Percentiles rank a stretch among this genome's conserved stretches.
Evolutionary conservation across 257 asterid species (phyloP).

Genomic region (Paulownia fortunei): DNA sequence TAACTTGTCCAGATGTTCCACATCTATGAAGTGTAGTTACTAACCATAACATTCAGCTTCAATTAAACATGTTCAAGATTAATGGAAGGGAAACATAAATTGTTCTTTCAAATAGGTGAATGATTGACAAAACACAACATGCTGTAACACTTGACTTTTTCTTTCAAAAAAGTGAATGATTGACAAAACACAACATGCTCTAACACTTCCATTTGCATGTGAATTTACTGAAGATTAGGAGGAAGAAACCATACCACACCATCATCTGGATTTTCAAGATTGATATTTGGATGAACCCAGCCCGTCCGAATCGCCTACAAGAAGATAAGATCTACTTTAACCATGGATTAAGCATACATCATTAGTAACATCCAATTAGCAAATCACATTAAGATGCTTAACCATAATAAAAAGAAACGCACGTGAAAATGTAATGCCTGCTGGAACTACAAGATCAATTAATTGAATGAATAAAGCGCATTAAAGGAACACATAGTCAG

Average conservation of each 20-base stretch:
- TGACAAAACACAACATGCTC: neutral
- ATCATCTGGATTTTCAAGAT: constrained; percentile 89
- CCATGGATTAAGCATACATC: constrained; percentile 9
- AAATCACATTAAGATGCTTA: constrained; percentile 17
- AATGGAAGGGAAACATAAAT: no score
- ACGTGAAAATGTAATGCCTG: neutral
- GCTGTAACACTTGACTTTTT: neutral
- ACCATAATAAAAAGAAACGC: neutral
- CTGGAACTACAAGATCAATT: constrained; percentile 6
- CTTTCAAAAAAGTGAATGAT: neutral
- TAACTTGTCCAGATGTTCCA: constrained; percentile 2
- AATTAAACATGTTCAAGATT: neutral
- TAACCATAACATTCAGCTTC: constrained; percentile 9
- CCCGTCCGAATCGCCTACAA: constrained; percentile 92
- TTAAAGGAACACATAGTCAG: neutral
- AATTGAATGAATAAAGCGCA: neutral
- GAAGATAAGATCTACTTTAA: constrained; percentile 32
- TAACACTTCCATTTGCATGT: neutral
- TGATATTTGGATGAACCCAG: constrained; percentile 96
- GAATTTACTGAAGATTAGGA: constrained; percentile 19
- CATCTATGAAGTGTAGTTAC: constrained; percentile 12
- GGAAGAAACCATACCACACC: constrained; percentile 74
- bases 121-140: neutral
- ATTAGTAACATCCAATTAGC: constrained; percentile 21
- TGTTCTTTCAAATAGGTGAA: neutral